phyloP scores from a whole-genome alignment of 2,329 filamentous ascomycete genomes.

The Chaetomium olivaceum region DNA sequence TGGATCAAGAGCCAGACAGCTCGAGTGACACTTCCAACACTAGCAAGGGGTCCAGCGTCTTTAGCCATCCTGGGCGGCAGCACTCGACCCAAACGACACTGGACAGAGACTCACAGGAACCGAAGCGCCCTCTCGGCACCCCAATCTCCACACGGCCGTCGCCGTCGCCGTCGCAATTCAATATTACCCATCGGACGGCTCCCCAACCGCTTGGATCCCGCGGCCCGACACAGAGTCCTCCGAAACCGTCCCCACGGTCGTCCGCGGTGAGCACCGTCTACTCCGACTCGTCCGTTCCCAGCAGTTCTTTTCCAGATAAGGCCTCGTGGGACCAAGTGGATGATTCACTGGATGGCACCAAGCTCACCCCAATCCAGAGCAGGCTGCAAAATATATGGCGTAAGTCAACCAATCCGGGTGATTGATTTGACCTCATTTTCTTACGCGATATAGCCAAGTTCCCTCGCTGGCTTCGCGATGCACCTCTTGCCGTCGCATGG shows the following conservation, averaged over 20 bases:
- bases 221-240: not conserved
- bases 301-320: not conserved
- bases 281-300: conserved; percentile 14
- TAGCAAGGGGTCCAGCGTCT: conserved; percentile 40
- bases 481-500: conserved; percentile 54
- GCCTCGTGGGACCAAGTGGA: too few relatives aligned
- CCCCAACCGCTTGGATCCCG: not conserved
- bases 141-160: not conserved
- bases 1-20: not conserved
- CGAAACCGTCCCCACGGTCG: not conserved
- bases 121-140: not conserved
- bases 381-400: conserved; percentile 44
- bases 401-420: conserved; percentile 34
- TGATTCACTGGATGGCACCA: not conserved
- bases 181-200: not conserved
- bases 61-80: conserved; percentile 35
- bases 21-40: conserved; percentile 36
- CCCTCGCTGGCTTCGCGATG: conserved; percentile 44
- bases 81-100: conserved; percentile 40
- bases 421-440: not conserved
- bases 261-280: conserved; percentile 1
- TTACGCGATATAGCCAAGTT: conserved; percentile 39
- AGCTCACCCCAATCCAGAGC: conserved; percentile 26
- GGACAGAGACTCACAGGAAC: conserved; percentile 23
- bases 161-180: not conserved